phyloP scores from a whole-genome alignment of 495 filamentous ascomycete species.

The Xylaria longipes region DNA sequence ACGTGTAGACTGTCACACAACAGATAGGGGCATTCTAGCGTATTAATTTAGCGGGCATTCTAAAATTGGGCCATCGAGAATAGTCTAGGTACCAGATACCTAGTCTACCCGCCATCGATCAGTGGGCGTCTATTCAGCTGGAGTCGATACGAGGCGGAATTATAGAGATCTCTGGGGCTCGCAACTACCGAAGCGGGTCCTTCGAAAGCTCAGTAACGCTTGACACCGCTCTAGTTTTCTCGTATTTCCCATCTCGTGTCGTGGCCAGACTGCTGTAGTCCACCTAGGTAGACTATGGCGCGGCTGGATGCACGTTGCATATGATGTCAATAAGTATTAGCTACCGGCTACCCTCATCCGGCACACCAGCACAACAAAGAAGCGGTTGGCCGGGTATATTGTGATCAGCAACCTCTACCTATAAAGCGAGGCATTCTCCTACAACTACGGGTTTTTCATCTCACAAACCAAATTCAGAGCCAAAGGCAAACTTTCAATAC shows the following conservation, averaged over 20 bases:
- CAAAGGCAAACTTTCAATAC: background rate
- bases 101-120: too few species aligned
- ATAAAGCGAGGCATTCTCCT: background rate
- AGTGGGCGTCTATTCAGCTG: background rate
- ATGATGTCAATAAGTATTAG: background rate
- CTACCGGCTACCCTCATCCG: background rate
- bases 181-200: constrained; percentile 11
- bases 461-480: background rate
- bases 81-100: too few species aligned
- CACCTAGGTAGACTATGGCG: background rate
- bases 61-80: background rate
- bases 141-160: background rate
- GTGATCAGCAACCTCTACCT: background rate
- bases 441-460: background rate
- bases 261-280: background rate
- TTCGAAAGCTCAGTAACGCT: background rate
- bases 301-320: background rate
- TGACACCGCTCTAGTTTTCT: background rate
- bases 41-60: background rate
- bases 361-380: background rate
- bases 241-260: background rate
- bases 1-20: background rate
- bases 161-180: background rate
- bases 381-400: background rate
- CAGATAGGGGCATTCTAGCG: background rate